Percentiles rank a stretch among this genome's conserved stretches.
Conservation (phyloP, 2,329 filamentous ascomycete genomes). For the Neonectria punicea region DNA sequence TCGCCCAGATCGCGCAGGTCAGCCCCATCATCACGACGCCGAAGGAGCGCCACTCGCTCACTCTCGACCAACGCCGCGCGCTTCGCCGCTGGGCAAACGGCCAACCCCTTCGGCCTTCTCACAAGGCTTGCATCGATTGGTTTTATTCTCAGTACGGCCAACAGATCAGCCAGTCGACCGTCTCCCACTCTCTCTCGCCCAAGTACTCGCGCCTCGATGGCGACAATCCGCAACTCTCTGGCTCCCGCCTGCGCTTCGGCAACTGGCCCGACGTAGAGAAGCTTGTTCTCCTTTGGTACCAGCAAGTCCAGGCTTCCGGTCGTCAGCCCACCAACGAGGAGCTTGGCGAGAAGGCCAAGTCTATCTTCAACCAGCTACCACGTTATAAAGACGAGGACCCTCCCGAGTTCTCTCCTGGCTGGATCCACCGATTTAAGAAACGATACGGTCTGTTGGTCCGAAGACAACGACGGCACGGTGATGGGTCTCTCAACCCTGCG, state of each 20-base stretch:
- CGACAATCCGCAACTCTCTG: conserved; percentile 69
- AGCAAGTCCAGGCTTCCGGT: conserved; percentile 61
- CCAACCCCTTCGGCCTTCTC: conserved; percentile 66
- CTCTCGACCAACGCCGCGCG: conserved; percentile 70
- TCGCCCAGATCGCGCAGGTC: conserved; percentile 21
- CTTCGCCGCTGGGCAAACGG: conserved; percentile 69
- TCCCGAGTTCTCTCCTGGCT: conserved; percentile 71
- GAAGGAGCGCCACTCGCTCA: conserved; percentile 68
- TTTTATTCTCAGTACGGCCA: conserved; percentile 68
- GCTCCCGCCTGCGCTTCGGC: conserved; percentile 69
- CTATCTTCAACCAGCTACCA: conserved; percentile 67
- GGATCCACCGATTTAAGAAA: conserved; percentile 74
- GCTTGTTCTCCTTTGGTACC: conserved; percentile 66
- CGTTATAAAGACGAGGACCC: conserved; percentile 69
- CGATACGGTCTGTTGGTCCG: conserved; percentile 68
- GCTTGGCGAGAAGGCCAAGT: conserved; percentile 70
- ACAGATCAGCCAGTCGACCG: conserved; percentile 71
- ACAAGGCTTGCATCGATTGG: conserved; percentile 73
- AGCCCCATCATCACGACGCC: conserved; percentile 29
- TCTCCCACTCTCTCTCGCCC: conserved; percentile 69
- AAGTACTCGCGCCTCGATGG: conserved; percentile 71
- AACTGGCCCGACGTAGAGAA: conserved; percentile 73
- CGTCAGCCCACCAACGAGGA: conserved; percentile 71
- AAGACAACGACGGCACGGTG: conserved; percentile 64
- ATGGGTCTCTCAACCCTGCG: conserved; percentile 58